These are phyloP conservation scores for Byssochlamys sp. DNA, from an alignment of 2,329 filamentous ascomycete genomes.

Conservation along the genomic window DNA sequence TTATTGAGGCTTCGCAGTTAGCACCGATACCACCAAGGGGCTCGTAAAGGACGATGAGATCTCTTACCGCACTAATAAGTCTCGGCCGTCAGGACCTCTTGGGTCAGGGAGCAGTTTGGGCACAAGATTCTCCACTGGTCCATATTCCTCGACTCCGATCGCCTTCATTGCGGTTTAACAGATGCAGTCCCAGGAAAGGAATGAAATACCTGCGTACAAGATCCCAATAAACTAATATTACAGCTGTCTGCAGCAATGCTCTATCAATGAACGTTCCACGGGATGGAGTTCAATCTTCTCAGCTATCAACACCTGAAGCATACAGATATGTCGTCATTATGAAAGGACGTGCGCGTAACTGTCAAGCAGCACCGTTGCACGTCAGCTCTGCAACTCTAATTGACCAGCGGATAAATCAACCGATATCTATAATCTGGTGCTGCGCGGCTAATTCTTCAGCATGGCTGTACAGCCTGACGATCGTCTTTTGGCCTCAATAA, in stretches of 20 bases:
- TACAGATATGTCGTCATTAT: neutral
- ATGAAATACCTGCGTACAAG: neutral
- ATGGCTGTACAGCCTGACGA: neutral
- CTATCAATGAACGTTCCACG: neutral
- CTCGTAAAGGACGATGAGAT: neutral
- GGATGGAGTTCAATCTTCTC: neutral
- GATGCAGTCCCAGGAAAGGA: neutral
- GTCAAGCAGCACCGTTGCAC: neutral
- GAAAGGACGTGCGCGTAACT: neutral
- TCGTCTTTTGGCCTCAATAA: neutral
- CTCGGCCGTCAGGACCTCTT: slow-evolving; percentile 18
- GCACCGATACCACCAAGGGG: neutral
- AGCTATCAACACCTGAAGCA: neutral
- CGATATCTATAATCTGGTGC: neutral
- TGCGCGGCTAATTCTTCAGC: neutral
- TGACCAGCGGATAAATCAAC: neutral
- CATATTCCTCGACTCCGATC: slow-evolving; percentile 11
- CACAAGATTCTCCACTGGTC: slow-evolving; percentile 9
- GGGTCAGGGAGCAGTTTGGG: slow-evolving; percentile 15
- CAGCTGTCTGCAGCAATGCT: neutral
- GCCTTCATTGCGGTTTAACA: slow-evolving; percentile 2
- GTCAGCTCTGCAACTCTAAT: neutral
- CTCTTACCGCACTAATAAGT: slow-evolving; percentile 26
- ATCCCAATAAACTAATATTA: neutral
- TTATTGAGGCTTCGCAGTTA: slow-evolving; percentile 4